Percentiles rank a stretch among this genome's conserved stretches.
Conservation (phyloP, 164 flowering plant genomes). For the Chimonanthus salicifolius region DNA sequence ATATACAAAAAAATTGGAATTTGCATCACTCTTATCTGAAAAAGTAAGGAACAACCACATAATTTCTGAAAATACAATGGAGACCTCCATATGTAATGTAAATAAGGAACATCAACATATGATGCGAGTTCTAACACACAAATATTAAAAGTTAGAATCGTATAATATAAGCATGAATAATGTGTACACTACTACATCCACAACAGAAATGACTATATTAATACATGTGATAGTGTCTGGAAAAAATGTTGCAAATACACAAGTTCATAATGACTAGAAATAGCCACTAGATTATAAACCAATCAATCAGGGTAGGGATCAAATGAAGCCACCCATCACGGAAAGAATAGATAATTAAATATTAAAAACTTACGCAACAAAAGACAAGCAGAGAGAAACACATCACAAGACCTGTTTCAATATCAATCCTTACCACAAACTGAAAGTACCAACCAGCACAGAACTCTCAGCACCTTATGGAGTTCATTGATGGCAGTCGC, state of each 20-base stretch:
- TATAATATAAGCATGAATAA: constrained; percentile 3
- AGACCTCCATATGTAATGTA: too few relatives aligned
- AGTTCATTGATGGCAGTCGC: background rate
- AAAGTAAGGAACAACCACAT: too few relatives aligned
- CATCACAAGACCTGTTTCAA: constrained; percentile 7
- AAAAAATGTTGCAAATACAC: constrained; percentile 5
- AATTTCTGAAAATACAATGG: too few relatives aligned
- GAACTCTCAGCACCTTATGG: constrained; percentile 6
- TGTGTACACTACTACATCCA: background rate
- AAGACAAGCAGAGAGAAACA: constrained; percentile 7
- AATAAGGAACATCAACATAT: too few relatives aligned
- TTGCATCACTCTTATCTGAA: too few relatives aligned
- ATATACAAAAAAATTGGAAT: too few relatives aligned
- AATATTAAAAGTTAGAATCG: too few relatives aligned
- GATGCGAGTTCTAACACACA: too few relatives aligned
- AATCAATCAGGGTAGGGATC: background rate
- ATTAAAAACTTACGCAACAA: constrained; percentile 5
- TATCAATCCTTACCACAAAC: constrained; percentile 11
- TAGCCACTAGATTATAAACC: background rate
- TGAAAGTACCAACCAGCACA: constrained; percentile 9
- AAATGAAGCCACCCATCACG: constrained; percentile 8
- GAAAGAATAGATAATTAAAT: constrained; percentile 18
- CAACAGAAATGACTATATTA: background rate
- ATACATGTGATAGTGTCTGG: background rate
- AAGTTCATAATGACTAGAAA: background rate